These are phyloP conservation scores for Schizopora paradoxa DNA, from an alignment of 1,284 basidiomycete species.

Conservation along the genomic window DNA sequence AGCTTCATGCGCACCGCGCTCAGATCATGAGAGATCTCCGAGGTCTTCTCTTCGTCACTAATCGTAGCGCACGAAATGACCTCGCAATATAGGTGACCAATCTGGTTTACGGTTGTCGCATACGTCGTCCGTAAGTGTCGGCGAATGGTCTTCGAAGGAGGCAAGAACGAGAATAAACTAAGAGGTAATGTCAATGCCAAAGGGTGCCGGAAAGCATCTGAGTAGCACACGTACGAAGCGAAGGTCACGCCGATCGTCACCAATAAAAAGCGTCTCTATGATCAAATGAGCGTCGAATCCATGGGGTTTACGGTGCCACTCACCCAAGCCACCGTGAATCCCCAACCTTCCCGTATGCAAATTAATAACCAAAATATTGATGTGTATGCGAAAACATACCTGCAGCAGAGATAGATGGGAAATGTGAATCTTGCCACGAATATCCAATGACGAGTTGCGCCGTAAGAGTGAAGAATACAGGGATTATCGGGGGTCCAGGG, in stretches of 20 bases:
- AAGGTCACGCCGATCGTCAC: constrained; percentile 55
- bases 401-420: constrained; percentile 37
- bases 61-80: constrained; percentile 60
- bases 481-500: constrained; percentile 68
- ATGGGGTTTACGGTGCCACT: constrained; percentile 14
- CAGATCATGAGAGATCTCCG: constrained; percentile 52
- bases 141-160: constrained; percentile 64
- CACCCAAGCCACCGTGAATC: constrained; percentile 62
- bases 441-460: constrained; percentile 68
- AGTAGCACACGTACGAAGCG: constrained; percentile 46
- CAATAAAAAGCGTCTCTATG: constrained; percentile 54
- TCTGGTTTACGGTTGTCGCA: constrained; percentile 54
- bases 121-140: constrained; percentile 56
- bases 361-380: not conserved
- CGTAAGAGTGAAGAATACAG: constrained; percentile 67
- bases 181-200: not conserved
- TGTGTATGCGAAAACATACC: constrained; percentile 26
- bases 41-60: constrained; percentile 39
- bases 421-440: constrained; percentile 58
- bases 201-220: too few species aligned
- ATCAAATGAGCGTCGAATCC: constrained; percentile 5
- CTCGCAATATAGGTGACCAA: constrained; percentile 61
- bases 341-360: constrained; percentile 23
- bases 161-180: constrained; percentile 62
- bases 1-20: constrained; percentile 62